These are phyloP conservation scores for Phaffomyces opuntiae DNA, from an alignment of 805 yeast species.

Conservation along the genomic window DNA sequence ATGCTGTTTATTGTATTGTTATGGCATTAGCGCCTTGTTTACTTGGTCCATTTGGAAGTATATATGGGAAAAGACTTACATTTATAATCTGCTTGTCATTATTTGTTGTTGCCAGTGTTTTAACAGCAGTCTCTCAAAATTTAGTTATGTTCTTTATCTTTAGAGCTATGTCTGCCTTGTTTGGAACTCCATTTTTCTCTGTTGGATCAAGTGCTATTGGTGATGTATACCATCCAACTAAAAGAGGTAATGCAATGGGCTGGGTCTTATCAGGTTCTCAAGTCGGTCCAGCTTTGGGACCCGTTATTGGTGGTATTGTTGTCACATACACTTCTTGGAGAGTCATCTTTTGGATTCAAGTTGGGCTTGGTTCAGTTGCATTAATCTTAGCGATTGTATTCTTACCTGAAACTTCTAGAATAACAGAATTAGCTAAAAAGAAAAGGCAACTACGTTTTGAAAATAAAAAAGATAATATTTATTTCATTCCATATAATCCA, in stretches of 20 bases:
- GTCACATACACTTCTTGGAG: conserved; percentile 49
- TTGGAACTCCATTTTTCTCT: conserved; percentile 49
- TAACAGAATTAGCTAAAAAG: conserved; percentile 25
- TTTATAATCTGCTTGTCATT: conserved; percentile 36
- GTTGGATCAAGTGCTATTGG: conserved; percentile 46
- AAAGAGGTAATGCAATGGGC: conserved; percentile 46
- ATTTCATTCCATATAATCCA: conserved; percentile 2
- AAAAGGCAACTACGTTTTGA: conserved; percentile 23
- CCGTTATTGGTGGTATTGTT: conserved; percentile 47
- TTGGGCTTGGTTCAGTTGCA: conserved; percentile 35
- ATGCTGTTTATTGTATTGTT: conserved; percentile 41
- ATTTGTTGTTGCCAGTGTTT: conserved; percentile 22
- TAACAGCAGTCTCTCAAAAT: conserved; percentile 42
- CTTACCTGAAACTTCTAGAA: conserved; percentile 39
- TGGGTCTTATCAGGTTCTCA: conserved; percentile 44
- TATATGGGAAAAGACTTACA: conserved; percentile 42
- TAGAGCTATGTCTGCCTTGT: conserved; percentile 41
- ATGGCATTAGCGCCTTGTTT: conserved; percentile 50
- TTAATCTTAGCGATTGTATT: conserved; percentile 31
- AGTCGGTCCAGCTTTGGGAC: conserved; percentile 47
- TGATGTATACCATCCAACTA: conserved; percentile 41
- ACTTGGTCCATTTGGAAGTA: conserved; percentile 42
- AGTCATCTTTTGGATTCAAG: conserved; percentile 43
- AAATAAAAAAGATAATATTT: conserved; percentile 37
- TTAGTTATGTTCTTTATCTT: conserved; percentile 49